These are phyloP conservation scores for Coriolopsis trogii DNA, from an alignment of 1,284 basidiomycete species.

Conservation along the genomic window DNA sequence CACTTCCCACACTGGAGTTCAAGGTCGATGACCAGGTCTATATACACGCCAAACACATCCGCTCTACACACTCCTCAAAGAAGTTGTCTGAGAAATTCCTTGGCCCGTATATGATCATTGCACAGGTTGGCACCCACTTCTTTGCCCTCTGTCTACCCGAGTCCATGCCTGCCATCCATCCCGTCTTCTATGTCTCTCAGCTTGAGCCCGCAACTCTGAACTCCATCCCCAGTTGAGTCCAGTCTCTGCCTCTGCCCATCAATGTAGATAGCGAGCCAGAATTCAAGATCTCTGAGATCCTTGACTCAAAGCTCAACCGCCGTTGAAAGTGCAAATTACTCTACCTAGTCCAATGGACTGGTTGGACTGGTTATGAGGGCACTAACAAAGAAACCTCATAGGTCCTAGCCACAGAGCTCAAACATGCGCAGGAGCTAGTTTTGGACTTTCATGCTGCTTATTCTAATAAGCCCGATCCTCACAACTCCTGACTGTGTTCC, in stretches of 20 bases:
- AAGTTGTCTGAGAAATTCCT: conserved; percentile 3
- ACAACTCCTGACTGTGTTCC: too few species aligned
- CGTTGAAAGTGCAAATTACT: background rate
- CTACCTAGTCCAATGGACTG: background rate
- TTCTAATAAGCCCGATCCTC: background rate
- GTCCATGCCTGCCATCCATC: background rate
- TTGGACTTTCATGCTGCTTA: conserved; percentile 2
- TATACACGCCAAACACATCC: background rate
- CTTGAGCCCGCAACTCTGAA: background rate
- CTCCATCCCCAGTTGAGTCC: background rate
- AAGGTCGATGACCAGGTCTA: background rate
- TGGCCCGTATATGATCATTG: background rate
- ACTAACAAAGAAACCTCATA: conserved; percentile 2
- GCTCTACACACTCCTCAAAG: background rate
- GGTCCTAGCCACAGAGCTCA: background rate
- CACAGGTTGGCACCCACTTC: too few species aligned
- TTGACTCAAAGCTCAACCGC: background rate
- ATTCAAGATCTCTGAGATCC: conserved; percentile 1
- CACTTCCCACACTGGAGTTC: conserved; percentile 1
- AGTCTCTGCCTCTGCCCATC: background rate
- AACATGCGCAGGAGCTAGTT: background rate
- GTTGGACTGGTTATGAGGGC: conserved; percentile 7
- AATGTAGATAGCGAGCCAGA: background rate
- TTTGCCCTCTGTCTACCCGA: background rate
- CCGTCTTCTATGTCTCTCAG: background rate